Conservation (phyloP, 78 protist genomes). For the Dictyostelium citrinum region DNA sequence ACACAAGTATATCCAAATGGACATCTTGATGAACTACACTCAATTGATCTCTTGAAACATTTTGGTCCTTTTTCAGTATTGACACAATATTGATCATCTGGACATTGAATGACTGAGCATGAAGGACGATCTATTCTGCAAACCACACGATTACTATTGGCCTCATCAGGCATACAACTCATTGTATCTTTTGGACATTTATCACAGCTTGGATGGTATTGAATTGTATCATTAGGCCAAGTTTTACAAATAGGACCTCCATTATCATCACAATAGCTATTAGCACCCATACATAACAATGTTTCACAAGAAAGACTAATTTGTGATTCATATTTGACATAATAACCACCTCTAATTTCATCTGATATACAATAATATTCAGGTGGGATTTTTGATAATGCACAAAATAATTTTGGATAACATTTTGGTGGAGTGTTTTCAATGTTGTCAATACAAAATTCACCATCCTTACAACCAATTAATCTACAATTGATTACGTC, state of each 20-base stretch:
- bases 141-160: not conserved
- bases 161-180: not conserved
- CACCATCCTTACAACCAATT: not conserved
- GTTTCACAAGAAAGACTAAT: not conserved
- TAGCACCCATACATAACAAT: not conserved
- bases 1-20: not conserved
- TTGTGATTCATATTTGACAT: not conserved
- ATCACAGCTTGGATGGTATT: not conserved
- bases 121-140: not conserved
- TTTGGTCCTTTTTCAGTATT: not conserved
- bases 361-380: not conserved
- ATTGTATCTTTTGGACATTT: not conserved
- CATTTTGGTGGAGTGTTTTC: not conserved
- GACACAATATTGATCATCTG: not conserved
- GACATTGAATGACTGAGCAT: not conserved
- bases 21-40: not conserved
- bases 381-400: not conserved
- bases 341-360: not conserved
- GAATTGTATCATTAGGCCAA: not conserved
- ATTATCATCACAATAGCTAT: not conserved
- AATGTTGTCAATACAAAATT: not conserved
- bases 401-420: not conserved
- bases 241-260: not conserved
- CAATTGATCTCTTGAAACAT: not conserved
- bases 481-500: not conserved